Conservation (phyloP, 1,284 basidiomycete species). For the Ustilago xerochloae region DNA sequence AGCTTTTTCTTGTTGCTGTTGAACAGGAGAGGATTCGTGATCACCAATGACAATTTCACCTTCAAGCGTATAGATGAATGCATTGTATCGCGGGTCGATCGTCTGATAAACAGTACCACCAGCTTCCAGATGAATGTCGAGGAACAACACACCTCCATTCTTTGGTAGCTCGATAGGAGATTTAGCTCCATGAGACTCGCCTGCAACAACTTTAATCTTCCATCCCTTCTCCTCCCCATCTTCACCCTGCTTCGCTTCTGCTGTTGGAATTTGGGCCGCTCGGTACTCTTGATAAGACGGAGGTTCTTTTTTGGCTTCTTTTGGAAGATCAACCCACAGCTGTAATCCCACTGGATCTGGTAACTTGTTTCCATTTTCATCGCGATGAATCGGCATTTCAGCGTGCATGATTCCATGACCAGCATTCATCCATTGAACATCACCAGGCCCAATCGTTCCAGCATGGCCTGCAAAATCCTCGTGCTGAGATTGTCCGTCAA, state of each 20-base stretch:
- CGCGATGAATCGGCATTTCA: slow-evolving; percentile 83
- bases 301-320: slow-evolving; percentile 82
- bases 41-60: slow-evolving; percentile 72
- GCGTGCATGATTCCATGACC: slow-evolving; percentile 65
- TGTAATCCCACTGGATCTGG: slow-evolving; percentile 84
- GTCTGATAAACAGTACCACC: slow-evolving; percentile 82
- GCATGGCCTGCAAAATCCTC: slow-evolving; percentile 91
- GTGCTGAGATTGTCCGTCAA: slow-evolving; percentile 83
- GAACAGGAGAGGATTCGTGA: slow-evolving; percentile 62
- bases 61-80: slow-evolving; percentile 68
- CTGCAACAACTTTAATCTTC: slow-evolving; percentile 84
- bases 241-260: slow-evolving; percentile 76
- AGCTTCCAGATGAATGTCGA: slow-evolving; percentile 80
- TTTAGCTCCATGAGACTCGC: slow-evolving; percentile 83
- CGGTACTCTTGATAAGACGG: slow-evolving; percentile 72
- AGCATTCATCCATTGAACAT: slow-evolving; percentile 59
- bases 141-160: slow-evolving; percentile 88
- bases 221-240: slow-evolving; percentile 78
- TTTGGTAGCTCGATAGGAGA: slow-evolving; percentile 84
- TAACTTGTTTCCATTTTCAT: slow-evolving; percentile 69
- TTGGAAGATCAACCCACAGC: slow-evolving; percentile 93
- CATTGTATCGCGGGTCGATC: slow-evolving; percentile 74
- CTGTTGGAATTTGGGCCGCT: slow-evolving; percentile 67
- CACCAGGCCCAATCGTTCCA: slow-evolving; percentile 76
- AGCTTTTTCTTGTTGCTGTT: neutral